Base-by-base conservation (phyloP, 352 stramenopile species). In the Vaucheria bursata region DNA sequence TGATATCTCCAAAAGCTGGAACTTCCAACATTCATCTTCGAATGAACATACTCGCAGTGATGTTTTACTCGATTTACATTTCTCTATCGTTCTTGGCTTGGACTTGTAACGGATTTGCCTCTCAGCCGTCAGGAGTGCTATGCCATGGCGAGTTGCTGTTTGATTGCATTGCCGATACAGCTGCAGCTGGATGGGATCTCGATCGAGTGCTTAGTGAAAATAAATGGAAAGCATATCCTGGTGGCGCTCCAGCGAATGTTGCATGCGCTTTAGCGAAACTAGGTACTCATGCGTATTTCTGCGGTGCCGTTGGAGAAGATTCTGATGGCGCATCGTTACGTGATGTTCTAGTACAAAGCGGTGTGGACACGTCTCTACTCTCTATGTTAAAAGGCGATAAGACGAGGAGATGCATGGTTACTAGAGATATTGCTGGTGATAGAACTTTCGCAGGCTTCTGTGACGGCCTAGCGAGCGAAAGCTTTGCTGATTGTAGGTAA, bases 91-190 rank as follows among this genome's bases (percentile, higher is more conserved):
- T n/a, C n/a, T n/a, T n/a, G n/a, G n/a, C n/a, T n/a, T n/a, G n/a
- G n/a, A n/a, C n/a, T n/a, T n/a, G n/a, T n/a, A n/a, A n/a, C n/a
- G n/a, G n/a, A n/a, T n/a, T n/a, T n/a, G 39, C 59, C 6, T 29
- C 59, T 38, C 29, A 8, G 5, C 33, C 59, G 8, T 38, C 65
- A 37, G 33, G 12, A 6, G 70, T 75, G 45, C 49, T 75, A 2
- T 75, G 79, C 52, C 65, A 83, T 50, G 79, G 79, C 7, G 79
- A 84, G 49, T 31, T 84, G n/a, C 49, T 84, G 74, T 84, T 83
- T 52, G 79, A 84, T 35, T 84, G 75, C 79, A 84, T 84, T 75
- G 79, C 79, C 4, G 50, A 69, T 18, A 68, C 75, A n/a, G 59
- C 39, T 1, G 75, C 75, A 4, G 77, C 75, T 0, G 79, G 79